Percentiles rank a stretch among this genome's conserved stretches.
phyloP scores from a whole-genome alignment of 2,329 filamentous ascomycete species.

The Pezicula neosporulosa region DNA sequence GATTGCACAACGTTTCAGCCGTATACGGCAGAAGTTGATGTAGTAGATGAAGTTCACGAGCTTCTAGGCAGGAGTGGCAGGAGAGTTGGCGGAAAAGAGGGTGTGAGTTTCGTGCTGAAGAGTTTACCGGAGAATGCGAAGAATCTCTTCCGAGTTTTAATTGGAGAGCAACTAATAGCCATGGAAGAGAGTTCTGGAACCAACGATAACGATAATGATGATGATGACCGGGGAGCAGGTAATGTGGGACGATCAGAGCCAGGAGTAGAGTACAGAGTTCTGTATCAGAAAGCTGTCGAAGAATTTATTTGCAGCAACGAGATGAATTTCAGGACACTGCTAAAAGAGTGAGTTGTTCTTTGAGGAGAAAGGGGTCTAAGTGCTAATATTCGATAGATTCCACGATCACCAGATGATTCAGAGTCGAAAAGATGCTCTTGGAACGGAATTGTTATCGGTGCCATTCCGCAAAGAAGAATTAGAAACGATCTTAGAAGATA shows the following conservation, averaged over 20 bases:
- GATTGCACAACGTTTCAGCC: conserved; percentile 87
- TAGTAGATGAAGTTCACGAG: conserved; percentile 87
- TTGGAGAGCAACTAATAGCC: conserved; percentile 76
- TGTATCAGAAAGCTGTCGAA: conserved; percentile 95
- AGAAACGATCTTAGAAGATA: conserved; percentile 82
- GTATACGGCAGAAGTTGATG: conserved; percentile 71
- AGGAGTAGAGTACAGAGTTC: conserved; percentile 82
- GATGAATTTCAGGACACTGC: conserved; percentile 87
- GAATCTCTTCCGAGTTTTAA: conserved; percentile 78
- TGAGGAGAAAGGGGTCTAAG: background rate
- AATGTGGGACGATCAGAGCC: conserved; percentile 30
- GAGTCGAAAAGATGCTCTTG: conserved; percentile 78
- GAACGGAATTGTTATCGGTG: conserved; percentile 80
- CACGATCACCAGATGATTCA: conserved; percentile 98
- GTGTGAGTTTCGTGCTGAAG: conserved; percentile 85
- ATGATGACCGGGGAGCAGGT: conserved; percentile 25
- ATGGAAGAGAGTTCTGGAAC: conserved; percentile 53
- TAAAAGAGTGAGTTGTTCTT: conserved; percentile 73
- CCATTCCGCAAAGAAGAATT: conserved; percentile 87
- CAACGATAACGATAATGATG: conserved; percentile 44
- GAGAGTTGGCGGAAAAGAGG: conserved; percentile 83
- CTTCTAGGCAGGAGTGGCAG: conserved; percentile 78
- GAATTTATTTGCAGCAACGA: conserved; percentile 97
- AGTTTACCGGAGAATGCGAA: conserved; percentile 90
- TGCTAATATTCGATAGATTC: conserved; percentile 54